Percentiles rank a stretch among this genome's conserved stretches.
phyloP scores from a whole-genome alignment of 2,329 filamentous ascomycete species.

The Arachnomyces sp. region DNA sequence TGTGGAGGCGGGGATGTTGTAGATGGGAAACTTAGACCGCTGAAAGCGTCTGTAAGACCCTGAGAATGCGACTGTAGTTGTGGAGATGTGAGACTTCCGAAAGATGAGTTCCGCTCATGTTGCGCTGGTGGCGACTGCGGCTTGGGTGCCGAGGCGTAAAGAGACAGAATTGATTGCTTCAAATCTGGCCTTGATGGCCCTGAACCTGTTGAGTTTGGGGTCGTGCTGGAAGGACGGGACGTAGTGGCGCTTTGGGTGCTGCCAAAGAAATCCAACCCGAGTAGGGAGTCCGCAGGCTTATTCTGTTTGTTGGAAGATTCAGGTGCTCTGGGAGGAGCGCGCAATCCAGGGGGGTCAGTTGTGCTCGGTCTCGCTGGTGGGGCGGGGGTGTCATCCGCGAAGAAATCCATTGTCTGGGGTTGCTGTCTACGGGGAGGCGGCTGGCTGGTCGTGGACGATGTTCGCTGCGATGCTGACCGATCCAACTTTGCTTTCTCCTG shows the following conservation, averaged over 20 bases:
- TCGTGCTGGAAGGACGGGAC: slow-evolving; percentile 60
- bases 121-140: slow-evolving; percentile 52
- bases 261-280: slow-evolving; percentile 89
- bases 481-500: slow-evolving; percentile 63
- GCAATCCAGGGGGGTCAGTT: slow-evolving; percentile 53
- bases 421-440: slow-evolving; percentile 36
- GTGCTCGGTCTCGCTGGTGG: slow-evolving; percentile 62
- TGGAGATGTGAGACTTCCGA: slow-evolving; percentile 59
- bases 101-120: slow-evolving; percentile 54
- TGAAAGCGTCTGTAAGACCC: slow-evolving; percentile 74
- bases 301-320: slow-evolving; percentile 49
- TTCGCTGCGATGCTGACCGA: slow-evolving; percentile 48
- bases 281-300: slow-evolving; percentile 72
- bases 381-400: slow-evolving; percentile 60
- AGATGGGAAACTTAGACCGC: slow-evolving; percentile 55
- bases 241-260: slow-evolving; percentile 60
- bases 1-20: slow-evolving; percentile 31
- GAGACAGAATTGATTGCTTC: slow-evolving; percentile 92
- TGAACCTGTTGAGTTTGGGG: neutral
- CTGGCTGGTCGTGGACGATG: slow-evolving; percentile 35
- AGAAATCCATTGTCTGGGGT: slow-evolving; percentile 62
- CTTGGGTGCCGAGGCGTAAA: slow-evolving; percentile 79
- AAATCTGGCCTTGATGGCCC: slow-evolving; percentile 74
- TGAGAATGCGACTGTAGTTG: slow-evolving; percentile 31
- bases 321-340: slow-evolving; percentile 59